Conservation (phyloP, 352 stramenopile genomes). For the Globisporangium spiculum region DNA sequence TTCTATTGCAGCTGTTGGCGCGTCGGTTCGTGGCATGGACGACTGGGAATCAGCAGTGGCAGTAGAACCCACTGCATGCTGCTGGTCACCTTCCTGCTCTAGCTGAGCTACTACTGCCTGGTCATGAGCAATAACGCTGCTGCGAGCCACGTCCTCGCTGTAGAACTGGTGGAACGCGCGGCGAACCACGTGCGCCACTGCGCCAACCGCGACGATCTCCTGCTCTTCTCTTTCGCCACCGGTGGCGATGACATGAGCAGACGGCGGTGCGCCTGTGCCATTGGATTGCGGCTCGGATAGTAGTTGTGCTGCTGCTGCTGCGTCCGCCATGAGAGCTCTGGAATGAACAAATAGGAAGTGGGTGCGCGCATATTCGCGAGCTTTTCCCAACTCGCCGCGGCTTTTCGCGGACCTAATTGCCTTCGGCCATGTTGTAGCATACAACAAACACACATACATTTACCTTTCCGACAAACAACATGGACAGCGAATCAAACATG, state of each 20-base stretch:
- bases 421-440: background rate
- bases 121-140: background rate
- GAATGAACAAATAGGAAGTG: background rate
- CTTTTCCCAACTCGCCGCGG: constrained; percentile 8
- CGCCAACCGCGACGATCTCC: constrained; percentile 68
- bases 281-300: background rate
- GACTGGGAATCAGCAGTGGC: background rate
- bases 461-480: too few species aligned
- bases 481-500: too few species aligned
- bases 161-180: constrained; percentile 74
- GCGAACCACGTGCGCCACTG: constrained; percentile 67
- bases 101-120: background rate
- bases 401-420: background rate
- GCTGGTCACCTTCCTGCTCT: background rate
- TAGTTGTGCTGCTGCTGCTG: background rate
- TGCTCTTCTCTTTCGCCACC: constrained; percentile 25
- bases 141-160: background rate
- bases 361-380: background rate
- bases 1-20: background rate
- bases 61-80: background rate
- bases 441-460: background rate
- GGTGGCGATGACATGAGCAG: background rate
- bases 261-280: too few species aligned
- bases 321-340: background rate
- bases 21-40: background rate